A percentile compares a stretch with the other conserved stretches of the same genome.
Evolutionary conservation across 176 grass and related monocot genomes (phyloP).

Genomic region (Phoenix dactylifera): DNA sequence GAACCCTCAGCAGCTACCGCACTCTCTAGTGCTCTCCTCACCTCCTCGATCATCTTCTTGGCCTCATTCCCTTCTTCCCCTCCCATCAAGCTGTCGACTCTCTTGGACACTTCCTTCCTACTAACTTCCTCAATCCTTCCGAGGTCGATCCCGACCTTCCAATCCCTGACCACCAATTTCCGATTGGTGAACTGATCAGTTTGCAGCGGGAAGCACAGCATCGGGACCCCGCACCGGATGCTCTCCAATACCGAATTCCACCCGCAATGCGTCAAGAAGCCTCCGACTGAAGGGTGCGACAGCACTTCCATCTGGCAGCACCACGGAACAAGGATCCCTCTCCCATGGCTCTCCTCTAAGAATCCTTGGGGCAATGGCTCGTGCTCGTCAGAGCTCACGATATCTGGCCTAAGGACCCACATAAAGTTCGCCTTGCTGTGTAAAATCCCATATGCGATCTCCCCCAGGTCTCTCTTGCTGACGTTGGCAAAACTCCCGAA

Average conservation of each 20-base stretch:
- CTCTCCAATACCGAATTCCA: too few species aligned
- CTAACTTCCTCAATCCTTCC: conserved; percentile 21
- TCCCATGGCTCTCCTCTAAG: too few species aligned
- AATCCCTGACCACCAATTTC: conserved; percentile 35
- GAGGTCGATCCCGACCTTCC: conserved; percentile 30
- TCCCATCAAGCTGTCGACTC: too few species aligned
- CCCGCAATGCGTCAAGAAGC: too few species aligned
- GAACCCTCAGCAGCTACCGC: too few species aligned
- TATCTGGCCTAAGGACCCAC: conserved; percentile 52
- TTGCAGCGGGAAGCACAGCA: conserved; percentile 26
- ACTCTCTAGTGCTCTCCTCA: too few species aligned
- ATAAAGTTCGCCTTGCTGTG: conserved; percentile 41
- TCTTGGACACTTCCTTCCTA: background rate
- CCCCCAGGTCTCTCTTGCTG: conserved; percentile 27
- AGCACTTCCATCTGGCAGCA: too few species aligned
- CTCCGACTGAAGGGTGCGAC: too few species aligned
- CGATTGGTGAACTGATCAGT: conserved; percentile 59
- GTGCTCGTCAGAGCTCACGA: conserved; percentile 55
- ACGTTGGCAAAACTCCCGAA: conserved; percentile 75
- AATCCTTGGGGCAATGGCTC: conserved; percentile 32
- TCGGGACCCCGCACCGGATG: too few species aligned
- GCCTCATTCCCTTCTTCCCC: too few species aligned
- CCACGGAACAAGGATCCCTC: too few species aligned
- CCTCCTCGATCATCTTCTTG: too few species aligned
- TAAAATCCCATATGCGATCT: conserved; percentile 53